Base-by-base conservation (phyloP, 768 basidiomycete species). In the Gloeopeniophorella convolvens region DNA sequence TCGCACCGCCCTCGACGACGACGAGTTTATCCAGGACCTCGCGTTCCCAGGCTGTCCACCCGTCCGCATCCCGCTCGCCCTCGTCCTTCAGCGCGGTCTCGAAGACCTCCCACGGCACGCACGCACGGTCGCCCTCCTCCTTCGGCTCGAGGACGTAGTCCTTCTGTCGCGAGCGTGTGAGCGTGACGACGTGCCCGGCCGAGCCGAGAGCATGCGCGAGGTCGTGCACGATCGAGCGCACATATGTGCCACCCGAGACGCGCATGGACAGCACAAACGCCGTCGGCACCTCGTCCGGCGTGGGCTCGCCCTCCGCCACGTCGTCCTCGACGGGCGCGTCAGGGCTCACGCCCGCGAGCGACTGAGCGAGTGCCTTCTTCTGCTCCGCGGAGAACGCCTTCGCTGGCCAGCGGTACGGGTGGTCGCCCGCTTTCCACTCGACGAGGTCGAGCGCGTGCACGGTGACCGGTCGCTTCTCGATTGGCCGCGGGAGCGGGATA, bases 241-340 rank as follows among this genome's bases (percentile, higher is more conserved):
- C 94, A 61, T 99, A 99, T 12, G 96, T 98, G 33, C 96, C 96
- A 23, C 89, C 88, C 8, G 93, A 94, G 5, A 98, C 96, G 55
- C 75, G 85, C 93, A 99, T 95, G 48, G 77, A 79, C 55, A 99
- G 72, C 8, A 85, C 83, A 65, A 98, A 96, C 18, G 85, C 85
- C 1, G 83, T 76, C 1, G 94, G 89, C 3, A 66, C 60, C 32
- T 60, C 60, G 45, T 74, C 70, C 27, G 31, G 13, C 24, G 62
- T 61, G 9, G 65, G 56, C 3, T 52, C 46, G 44, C 60, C 54
- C 24, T 51, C 53, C 21, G 68, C 68, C n/a, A 51, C 53, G 28
- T 64, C 62, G 37, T 69, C 68, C 37, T 64, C 58, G n/a, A 77
- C 59, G 15, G 65, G 54, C 3, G 65, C 60, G 26, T 68, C 62